Evolutionary conservation across 768 basidiomycete species (phyloP).

Genomic region (Xerocomus brunneocitrinus): DNA sequence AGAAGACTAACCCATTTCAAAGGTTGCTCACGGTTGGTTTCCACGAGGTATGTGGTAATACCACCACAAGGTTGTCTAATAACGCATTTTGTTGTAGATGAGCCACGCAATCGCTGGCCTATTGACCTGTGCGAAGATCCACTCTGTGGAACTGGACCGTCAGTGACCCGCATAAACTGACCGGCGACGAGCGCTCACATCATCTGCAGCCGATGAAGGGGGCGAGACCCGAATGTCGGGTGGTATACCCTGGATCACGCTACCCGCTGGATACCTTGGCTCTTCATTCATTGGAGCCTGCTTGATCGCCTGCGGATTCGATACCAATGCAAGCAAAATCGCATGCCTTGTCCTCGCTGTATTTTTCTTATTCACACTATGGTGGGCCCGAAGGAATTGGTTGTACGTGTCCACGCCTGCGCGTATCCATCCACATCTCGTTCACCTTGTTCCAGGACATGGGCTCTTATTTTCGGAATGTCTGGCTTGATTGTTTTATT

Average conservation of each 20-base stretch:
- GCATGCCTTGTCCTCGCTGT: slow-evolving; percentile 74
- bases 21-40: slow-evolving; percentile 82
- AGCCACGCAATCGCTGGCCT: slow-evolving; percentile 80
- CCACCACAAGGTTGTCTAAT: not conserved
- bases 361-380: slow-evolving; percentile 85
- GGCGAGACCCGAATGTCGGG: slow-evolving; percentile 86
- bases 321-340: slow-evolving; percentile 84
- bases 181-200: slow-evolving; percentile 7
- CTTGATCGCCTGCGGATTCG: slow-evolving; percentile 83
- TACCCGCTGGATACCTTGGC: slow-evolving; percentile 84
- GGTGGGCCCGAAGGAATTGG: slow-evolving; percentile 79
- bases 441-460: slow-evolving; percentile 47
- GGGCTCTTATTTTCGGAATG: slow-evolving; percentile 76
- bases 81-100: slow-evolving; percentile 48
- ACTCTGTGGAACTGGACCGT: slow-evolving; percentile 87
- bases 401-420: slow-evolving; percentile 44
- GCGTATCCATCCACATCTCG: not conserved
- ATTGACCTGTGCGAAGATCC: slow-evolving; percentile 80
- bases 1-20: slow-evolving; percentile 28
- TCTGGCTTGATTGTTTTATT: slow-evolving; percentile 72
- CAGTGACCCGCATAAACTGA: slow-evolving; percentile 27
- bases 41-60: slow-evolving; percentile 57
- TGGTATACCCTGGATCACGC: slow-evolving; percentile 74
- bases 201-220: slow-evolving; percentile 71
- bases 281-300: slow-evolving; percentile 83